Conservation (phyloP, 345 rosid genomes). For the Brassica juncea region DNA sequence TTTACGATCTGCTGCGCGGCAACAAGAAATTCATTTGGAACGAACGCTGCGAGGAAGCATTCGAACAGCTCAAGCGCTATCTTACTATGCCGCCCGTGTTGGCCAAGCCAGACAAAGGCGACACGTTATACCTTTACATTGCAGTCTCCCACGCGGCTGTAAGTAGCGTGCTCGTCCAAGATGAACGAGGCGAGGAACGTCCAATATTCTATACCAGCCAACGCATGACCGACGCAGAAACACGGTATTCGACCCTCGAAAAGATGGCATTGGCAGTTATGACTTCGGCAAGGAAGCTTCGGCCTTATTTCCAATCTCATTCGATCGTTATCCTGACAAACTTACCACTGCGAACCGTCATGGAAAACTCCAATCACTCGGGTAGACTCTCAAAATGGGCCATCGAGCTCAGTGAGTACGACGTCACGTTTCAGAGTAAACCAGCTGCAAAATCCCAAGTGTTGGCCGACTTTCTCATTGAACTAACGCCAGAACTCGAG, state of each 20-base stretch:
- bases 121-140: neutral
- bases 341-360: neutral
- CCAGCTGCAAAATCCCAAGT: neutral
- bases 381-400: neutral
- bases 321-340: neutral
- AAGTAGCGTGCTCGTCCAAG: neutral
- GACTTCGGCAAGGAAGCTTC: neutral
- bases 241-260: neutral
- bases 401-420: neutral
- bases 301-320: neutral
- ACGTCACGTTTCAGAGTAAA: neutral
- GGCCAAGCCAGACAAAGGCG: neutral
- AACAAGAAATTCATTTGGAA: neutral
- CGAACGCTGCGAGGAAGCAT: neutral
- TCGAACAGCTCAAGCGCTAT: neutral
- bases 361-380: neutral
- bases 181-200: neutral
- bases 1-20: neutral
- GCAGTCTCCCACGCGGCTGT: neutral
- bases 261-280: neutral
- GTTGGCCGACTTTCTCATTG: neutral
- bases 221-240: neutral
- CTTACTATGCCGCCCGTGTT: neutral
- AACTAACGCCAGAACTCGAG: neutral
- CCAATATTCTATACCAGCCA: neutral